phyloP scores from a whole-genome alignment of 371 early-diverging fungal genomes.

The Rhizopus sp. region DNA sequence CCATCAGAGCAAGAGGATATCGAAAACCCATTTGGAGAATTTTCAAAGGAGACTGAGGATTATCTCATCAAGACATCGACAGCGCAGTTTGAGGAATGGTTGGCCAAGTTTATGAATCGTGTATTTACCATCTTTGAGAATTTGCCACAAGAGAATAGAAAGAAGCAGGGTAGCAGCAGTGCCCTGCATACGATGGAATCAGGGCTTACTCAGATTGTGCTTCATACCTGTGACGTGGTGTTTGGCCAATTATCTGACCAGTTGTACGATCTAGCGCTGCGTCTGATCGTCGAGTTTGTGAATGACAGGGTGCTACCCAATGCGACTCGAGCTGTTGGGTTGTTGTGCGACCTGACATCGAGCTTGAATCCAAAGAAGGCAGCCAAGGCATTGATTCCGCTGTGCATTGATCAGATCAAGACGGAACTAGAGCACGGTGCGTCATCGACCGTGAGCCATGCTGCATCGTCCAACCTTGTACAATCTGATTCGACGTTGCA shows the following conservation, averaged over 20 bases:
- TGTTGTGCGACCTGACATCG: constrained; percentile 50
- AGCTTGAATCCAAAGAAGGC: constrained; percentile 53
- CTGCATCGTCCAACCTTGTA: constrained; percentile 55
- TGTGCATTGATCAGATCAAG: constrained; percentile 61
- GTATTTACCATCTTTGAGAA: constrained; percentile 81
- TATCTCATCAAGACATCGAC: constrained; percentile 68
- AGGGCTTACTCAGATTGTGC: constrained; percentile 42
- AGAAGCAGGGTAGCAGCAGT: constrained; percentile 28
- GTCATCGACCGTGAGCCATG: constrained; percentile 54
- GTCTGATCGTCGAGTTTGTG: constrained; percentile 63
- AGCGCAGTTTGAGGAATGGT: constrained; percentile 84
- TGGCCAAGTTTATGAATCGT: constrained; percentile 79
- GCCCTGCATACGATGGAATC: constrained; percentile 39
- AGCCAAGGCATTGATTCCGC: constrained; percentile 60
- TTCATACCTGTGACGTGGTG: constrained; percentile 64
- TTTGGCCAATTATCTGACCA: constrained; percentile 69
- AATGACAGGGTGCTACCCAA: constrained; percentile 63
- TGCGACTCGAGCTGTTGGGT: constrained; percentile 69
- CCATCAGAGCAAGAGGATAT: constrained; percentile 47
- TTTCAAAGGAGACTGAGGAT: constrained; percentile 59
- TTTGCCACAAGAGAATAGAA: constrained; percentile 64
- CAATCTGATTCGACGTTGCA: constrained; percentile 75
- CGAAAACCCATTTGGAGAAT: constrained; percentile 44
- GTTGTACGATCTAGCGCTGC: constrained; percentile 63
- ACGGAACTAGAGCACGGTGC: constrained; percentile 76